These are phyloP conservation scores for Nicotiana rustica DNA, from an alignment of 305 asterid genomes.

Conservation along the genomic window DNA sequence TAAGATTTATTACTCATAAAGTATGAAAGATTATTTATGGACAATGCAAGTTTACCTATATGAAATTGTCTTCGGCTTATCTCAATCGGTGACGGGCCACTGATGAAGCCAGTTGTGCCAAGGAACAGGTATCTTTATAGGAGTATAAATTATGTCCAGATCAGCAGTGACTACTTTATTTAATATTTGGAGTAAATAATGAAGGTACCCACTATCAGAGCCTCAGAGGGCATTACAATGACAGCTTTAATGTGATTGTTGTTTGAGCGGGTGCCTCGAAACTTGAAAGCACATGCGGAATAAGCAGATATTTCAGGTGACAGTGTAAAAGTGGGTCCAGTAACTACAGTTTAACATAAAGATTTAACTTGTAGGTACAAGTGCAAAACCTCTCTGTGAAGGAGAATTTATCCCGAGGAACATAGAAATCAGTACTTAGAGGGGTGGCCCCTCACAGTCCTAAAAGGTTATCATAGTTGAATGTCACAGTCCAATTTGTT, in stretches of 20 bases:
- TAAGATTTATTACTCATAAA: background rate
- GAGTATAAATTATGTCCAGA: background rate
- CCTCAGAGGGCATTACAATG: background rate
- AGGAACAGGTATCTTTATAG: background rate
- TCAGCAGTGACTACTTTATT: background rate
- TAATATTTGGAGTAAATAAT: background rate
- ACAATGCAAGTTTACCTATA: background rate
- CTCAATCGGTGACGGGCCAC: background rate
- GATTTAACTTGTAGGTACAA: background rate
- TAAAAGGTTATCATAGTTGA: background rate
- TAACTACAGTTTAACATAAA: background rate
- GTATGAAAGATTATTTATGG: background rate
- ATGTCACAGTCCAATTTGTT: background rate
- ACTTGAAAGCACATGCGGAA: background rate
- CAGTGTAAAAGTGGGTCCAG: background rate
- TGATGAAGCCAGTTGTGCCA: background rate
- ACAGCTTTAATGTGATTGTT: background rate
- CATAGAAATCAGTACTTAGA: background rate
- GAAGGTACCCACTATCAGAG: background rate
- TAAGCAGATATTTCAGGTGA: background rate
- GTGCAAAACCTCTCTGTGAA: background rate
- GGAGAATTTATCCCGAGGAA: background rate
- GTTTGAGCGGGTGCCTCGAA: background rate
- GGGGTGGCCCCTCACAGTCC: background rate
- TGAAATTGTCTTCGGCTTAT: background rate